A percentile compares a stretch with the other conserved stretches of the same genome.
phyloP scores from a whole-genome alignment of 2,329 filamentous ascomycete species.

The Phaeophleospora eucalypticola region DNA sequence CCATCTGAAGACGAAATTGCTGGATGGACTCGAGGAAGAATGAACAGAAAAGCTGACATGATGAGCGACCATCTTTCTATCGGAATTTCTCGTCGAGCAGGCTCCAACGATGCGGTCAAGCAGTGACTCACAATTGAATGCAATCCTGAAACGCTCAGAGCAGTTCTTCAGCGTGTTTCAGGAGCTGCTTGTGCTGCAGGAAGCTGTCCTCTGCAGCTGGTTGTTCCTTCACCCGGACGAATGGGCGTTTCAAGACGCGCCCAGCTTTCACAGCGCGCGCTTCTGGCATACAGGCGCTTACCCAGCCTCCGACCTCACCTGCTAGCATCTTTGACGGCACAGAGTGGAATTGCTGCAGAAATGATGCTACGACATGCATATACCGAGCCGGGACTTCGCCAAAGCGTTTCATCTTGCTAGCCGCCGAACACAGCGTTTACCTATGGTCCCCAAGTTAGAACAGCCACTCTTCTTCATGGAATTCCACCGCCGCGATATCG shows the following conservation, averaged over 20 bases:
- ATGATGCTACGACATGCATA: constrained; percentile 9
- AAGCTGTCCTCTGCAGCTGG: constrained; percentile 5
- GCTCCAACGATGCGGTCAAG: constrained; percentile 8
- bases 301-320: constrained; percentile 12
- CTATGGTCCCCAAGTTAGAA: constrained; percentile 17
- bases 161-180: neutral
- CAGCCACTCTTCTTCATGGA: constrained; percentile 18
- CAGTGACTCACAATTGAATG: constrained; percentile 15
- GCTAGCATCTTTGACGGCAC: constrained; percentile 1
- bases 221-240: constrained; percentile 4
- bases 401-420: constrained; percentile 31
- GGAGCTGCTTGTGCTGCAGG: neutral
- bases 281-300: constrained; percentile 12
- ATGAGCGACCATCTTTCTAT: no score
- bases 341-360: constrained; percentile 13
- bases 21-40: neutral
- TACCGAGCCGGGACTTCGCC: constrained; percentile 7
- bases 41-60: no score
- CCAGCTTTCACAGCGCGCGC: constrained; percentile 5
- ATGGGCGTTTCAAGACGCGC: neutral
- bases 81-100: no score
- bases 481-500: constrained; percentile 11
- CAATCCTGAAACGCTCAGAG: neutral
- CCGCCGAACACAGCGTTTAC: constrained; percentile 25
- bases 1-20: neutral